phyloP scores from a whole-genome alignment of 495 filamentous ascomycete genomes.

The Amniculicola lignicola region DNA sequence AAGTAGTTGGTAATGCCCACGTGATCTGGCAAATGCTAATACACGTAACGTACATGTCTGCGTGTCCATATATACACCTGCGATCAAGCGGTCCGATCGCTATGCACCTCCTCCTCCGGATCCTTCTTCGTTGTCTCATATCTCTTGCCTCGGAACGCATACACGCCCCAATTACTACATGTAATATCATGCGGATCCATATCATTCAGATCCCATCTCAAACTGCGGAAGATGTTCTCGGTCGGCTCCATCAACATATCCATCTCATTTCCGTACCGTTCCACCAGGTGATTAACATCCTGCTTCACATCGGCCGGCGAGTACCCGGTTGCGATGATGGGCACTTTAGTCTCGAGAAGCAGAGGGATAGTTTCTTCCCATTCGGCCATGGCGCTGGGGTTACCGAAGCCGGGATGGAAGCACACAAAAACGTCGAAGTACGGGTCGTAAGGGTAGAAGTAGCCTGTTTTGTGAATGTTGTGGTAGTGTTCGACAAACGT shows the following conservation, averaged over 20 bases:
- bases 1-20: too few relatives aligned
- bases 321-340: constrained; percentile 90
- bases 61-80: too few relatives aligned
- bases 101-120: constrained; percentile 17
- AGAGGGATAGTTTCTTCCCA: constrained; percentile 88
- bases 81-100: constrained; percentile 17
- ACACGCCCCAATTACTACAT: constrained; percentile 93
- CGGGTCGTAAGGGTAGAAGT: constrained; percentile 91
- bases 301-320: constrained; percentile 91
- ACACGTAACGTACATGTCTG: too few relatives aligned
- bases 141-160: constrained; percentile 97
- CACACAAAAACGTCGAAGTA: constrained; percentile 96
- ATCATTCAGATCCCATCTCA: constrained; percentile 97
- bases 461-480: constrained; percentile 81
- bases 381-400: constrained; percentile 86
- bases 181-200: constrained; percentile 90
- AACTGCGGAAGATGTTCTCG: constrained; percentile 90
- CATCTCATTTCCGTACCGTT: constrained; percentile 80
- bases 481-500: constrained; percentile 99
- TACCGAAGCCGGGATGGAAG: constrained; percentile 94
- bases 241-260: constrained; percentile 88
- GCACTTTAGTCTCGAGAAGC: constrained; percentile 90
- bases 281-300: constrained; percentile 82
- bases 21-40: too few relatives aligned
- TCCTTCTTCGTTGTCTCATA: constrained; percentile 65